Conservation (phyloP, 495 filamentous ascomycete species). For the Podospora sp. region DNA sequence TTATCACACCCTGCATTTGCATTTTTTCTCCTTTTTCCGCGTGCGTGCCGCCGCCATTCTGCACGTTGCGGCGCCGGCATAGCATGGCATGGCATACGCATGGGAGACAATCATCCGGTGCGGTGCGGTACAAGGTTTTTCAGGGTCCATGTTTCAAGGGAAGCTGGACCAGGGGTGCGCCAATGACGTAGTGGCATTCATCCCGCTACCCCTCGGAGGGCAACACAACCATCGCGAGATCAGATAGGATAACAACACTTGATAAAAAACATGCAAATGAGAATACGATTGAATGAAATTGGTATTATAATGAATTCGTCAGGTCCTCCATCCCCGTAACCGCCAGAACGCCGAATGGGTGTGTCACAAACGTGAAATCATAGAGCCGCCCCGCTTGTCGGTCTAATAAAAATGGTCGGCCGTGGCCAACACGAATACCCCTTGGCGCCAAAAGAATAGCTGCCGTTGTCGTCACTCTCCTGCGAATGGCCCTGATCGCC, state of each 20-base stretch:
- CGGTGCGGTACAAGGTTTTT: too few species aligned
- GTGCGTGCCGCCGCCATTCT: not conserved
- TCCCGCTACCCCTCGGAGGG: not conserved
- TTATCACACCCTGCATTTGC: not conserved
- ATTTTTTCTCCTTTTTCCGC: not conserved
- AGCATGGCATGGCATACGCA: not conserved
- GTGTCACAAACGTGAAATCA: not conserved
- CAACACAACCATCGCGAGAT: not conserved
- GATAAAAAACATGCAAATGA: not conserved
- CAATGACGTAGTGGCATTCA: not conserved
- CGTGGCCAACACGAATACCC: not conserved
- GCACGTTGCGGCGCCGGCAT: not conserved
- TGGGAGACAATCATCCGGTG: not conserved
- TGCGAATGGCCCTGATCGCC: not conserved
- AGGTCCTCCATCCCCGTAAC: not conserved
- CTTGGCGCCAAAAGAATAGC: not conserved
- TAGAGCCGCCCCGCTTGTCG: not conserved
- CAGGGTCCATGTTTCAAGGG: not conserved
- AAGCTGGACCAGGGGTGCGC: not conserved
- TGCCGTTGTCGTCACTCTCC: constrained; percentile 1
- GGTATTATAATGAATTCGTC: constrained; percentile 2
- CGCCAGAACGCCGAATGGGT: not conserved
- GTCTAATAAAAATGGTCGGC: constrained; percentile 1
- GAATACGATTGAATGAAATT: constrained; percentile 2
- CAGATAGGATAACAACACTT: not conserved